Base-by-base conservation (phyloP, 306 rosid genomes). In the Coriaria nepalensis region DNA sequence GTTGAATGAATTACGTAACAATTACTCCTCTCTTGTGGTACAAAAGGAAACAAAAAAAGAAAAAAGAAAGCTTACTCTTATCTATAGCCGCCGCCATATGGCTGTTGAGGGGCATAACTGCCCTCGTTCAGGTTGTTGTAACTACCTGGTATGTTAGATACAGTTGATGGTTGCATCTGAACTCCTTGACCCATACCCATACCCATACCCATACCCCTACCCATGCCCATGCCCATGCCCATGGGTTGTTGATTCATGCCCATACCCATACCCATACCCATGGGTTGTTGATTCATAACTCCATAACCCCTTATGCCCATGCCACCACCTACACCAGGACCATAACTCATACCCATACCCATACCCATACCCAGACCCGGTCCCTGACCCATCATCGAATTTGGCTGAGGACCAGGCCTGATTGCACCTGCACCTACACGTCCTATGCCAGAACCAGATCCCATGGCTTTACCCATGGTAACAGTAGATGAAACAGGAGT, bases 391-490 rank as follows among this genome's bases (percentile, higher is more conserved):
- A 81, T 61, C 92, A 79, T 71, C 2, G 63, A 38, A 56, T 72
- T 85, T 35, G 67, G 53, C 12, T 72, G 57, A 57, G 79, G 29
- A 20, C 29, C 29, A 20, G 29, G 29, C 69, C 96, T 75, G 38
- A 92, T 72, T 35, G 66, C 74, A 68, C 83, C 40, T 0, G 88
- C 96, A 63, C 83, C 85, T 0, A 81, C 83, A 35, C 93, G 93
- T 13, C 98, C 98, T 12, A 82, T 60, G 43, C 98, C 98, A 34
- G 98, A 79, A 54, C 96, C 98, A 8, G 98, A 77, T 64, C 98
- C 98, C 98, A 92, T 92, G 40, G 98, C 98, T 71, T 82, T 92
- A 49, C 98, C 98, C 98, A 92, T 92, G 55, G 47, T 82, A 49
- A 85, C 44, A 10, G 98, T 79, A 36, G 96, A 85, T 60, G 83